Evolutionary conservation across 1,139 yeast genomes (phyloP), one percentile per base, ranked within the genome.

Genomic region (Suhomyces anneliseae): DNA sequence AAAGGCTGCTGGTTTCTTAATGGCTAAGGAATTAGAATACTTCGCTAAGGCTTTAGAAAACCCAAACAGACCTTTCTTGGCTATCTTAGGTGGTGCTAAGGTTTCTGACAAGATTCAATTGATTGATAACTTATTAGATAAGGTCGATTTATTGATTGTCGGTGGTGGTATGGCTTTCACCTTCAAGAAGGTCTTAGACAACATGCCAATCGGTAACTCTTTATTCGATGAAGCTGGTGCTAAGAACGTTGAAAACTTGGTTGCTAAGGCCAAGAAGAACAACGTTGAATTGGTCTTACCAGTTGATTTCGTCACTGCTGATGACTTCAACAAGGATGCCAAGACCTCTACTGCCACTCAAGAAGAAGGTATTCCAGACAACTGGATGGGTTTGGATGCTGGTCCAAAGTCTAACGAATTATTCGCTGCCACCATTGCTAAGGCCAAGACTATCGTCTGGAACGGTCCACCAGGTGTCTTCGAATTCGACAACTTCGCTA

Each of bases 91-190:
- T 69, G 98, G 98, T 77, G 98, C 98, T 66, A 92, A 92, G 82
- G 97, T 92, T 60, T 85, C 95, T 56, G 98, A 92, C 78, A 92
- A 92, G 85, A 92, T 92, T 68, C 97, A 90, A 79, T 85, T 92
- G 76, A 92, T 92, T 68, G 97, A 93, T 76, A 92, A 92, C 83
- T 82, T 92, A 73, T 82, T 92, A 66, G 90, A 92, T 78, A 93
- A 92, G 83, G 97, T 92, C 64, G 85, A 93, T 74, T 74, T 85
- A 55, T 80, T 92, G 70, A 89, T 92, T 74, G 85, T 92, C 64
- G 97, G 98, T 70, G 98, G 98, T 77, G 98, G 98, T 77, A 92
- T 92, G 98, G 92, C 98, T 51, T 92, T 90, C 85, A 92, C 98
- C 65, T 92, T 92, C 82, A 89, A 88, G 81, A 92, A 93, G 82